Evolutionary conservation across 768 basidiomycete species (phyloP).

Genomic region (Polyporus arcularius): DNA sequence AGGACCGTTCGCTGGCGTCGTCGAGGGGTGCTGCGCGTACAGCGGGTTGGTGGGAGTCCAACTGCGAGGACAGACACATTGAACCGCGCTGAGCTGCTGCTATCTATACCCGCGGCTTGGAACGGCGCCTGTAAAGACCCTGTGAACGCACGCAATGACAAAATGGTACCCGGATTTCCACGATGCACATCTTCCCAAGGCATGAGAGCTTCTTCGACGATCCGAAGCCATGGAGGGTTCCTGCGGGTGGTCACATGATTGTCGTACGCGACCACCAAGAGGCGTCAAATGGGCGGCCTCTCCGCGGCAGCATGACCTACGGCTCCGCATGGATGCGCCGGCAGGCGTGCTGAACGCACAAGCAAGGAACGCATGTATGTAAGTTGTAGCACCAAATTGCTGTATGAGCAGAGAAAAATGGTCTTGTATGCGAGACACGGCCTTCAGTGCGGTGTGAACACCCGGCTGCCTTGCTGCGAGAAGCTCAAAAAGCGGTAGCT

Average conservation of each 20-base stretch:
- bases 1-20: no score
- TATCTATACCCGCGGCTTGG: neutral
- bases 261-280: neutral
- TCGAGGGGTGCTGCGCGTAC: neutral
- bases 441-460: neutral
- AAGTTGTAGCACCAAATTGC: no score
- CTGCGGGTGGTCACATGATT: conserved; percentile 9
- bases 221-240: neutral
- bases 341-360: neutral
- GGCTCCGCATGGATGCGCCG: neutral
- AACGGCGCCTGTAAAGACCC: neutral
- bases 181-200: conserved; percentile 4
- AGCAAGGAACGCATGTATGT: neutral
- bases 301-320: neutral
- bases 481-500: neutral
- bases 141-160: neutral
- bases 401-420: no score
- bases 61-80: neutral
- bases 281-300: conserved; percentile 5
- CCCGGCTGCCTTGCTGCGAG: neutral
- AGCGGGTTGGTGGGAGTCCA: neutral
- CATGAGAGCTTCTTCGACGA: neutral
- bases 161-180: neutral
- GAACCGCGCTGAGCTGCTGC: neutral
- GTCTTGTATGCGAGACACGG: no score